Evolutionary conservation across 2,329 filamentous ascomycete species (phyloP).

Genomic region (Escovopsis sp.): DNA sequence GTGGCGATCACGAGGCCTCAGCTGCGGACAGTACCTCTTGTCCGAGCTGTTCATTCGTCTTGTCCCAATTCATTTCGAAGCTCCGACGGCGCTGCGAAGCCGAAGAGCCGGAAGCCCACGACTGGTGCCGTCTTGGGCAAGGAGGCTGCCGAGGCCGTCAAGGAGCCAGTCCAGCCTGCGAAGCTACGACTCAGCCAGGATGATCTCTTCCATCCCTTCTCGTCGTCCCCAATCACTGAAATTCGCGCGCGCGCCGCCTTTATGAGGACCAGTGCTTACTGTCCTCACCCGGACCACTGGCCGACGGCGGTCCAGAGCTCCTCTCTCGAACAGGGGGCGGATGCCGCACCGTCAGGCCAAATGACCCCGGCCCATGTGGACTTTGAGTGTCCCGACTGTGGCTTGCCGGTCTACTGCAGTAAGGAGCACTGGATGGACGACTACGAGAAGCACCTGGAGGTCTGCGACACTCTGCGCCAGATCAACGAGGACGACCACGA

Average conservation of each 20-base stretch:
- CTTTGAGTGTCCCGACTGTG: conserved; percentile 94
- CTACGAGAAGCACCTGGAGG: conserved; percentile 81
- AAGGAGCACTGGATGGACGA: conserved; percentile 94
- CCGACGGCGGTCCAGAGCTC: conserved; percentile 50
- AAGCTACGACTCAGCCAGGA: conserved; percentile 43
- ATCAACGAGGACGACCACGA: conserved; percentile 99
- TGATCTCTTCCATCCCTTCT: conserved; percentile 88
- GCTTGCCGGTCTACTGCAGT: conserved; percentile 83
- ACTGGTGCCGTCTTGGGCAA: conserved; percentile 13
- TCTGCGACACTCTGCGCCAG: conserved; percentile 81
- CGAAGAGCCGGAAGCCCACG: conserved; percentile 15
- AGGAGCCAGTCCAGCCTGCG: conserved; percentile 10
- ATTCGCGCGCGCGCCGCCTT: conserved; percentile 80
- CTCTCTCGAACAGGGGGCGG: conserved; percentile 50
- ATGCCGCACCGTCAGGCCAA: conserved; percentile 37
- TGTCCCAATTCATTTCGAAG: conserved; percentile 10
- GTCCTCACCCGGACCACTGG: conserved; percentile 78
- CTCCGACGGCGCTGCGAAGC: no score
- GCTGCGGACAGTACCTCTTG: conserved; percentile 14
- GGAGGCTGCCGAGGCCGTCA: conserved; percentile 15
- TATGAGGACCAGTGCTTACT: conserved; percentile 87
- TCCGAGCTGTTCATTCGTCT: conserved; percentile 18
- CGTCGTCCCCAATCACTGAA: conserved; percentile 72
- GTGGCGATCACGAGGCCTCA: conserved; percentile 10
- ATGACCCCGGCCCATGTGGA: conserved; percentile 67